Percentiles rank a stretch among this genome's conserved stretches.
Evolutionary conservation across 176 grass and related monocot genomes (phyloP).

Genomic region (Musa schizocarpa): DNA sequence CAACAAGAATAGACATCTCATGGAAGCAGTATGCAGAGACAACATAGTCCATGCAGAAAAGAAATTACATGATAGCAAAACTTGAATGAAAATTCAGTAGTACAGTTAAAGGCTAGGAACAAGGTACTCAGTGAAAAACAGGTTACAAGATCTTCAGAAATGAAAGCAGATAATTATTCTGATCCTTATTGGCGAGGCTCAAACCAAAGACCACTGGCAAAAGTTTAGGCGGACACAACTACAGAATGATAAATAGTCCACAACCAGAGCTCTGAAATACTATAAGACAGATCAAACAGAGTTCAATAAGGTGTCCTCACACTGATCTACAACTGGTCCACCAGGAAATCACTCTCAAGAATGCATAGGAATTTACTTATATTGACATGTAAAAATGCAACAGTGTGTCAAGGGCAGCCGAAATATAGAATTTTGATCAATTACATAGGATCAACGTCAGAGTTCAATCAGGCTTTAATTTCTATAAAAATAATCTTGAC

Average conservation of each 20-base stretch:
- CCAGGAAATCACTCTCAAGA: neutral
- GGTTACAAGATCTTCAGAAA: neutral
- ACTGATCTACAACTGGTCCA: neutral
- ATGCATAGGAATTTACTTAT: neutral
- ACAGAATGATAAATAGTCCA: neutral
- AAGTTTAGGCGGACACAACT: neutral
- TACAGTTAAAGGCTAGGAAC: neutral
- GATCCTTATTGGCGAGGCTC: too few relatives aligned
- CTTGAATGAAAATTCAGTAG: neutral
- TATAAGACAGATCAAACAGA: neutral
- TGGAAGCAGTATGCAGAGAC: neutral
- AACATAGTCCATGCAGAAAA: neutral
- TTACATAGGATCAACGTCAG: neutral
- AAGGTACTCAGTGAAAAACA: neutral
- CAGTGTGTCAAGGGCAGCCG: neutral
- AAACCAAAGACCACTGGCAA: neutral
- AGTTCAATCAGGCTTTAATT: neutral
- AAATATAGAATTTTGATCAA: neutral
- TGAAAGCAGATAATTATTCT: neutral
- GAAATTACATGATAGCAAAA: neutral
- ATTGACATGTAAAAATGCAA: neutral
- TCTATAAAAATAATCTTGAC: neutral
- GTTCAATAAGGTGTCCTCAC: neutral
- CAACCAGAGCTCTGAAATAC: neutral
- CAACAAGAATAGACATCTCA: neutral